A percentile compares a stretch with the other conserved stretches of the same genome.
Conservation (phyloP, 805 yeast species). For the Lipomyces chichibuensis region DNA sequence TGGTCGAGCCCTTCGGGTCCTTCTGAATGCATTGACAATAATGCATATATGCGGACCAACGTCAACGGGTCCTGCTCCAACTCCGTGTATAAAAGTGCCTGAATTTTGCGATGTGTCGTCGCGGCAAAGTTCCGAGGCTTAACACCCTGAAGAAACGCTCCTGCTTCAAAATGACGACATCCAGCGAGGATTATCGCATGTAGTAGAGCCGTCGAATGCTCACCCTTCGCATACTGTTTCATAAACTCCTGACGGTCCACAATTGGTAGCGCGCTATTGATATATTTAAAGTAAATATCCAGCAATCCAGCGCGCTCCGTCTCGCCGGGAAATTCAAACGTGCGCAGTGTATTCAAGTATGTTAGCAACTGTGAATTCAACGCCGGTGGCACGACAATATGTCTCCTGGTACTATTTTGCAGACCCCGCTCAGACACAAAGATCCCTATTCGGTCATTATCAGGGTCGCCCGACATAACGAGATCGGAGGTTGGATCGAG, state of each 20-base stretch:
- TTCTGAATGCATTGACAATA: conserved; percentile 47
- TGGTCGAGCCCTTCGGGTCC: conserved; percentile 44
- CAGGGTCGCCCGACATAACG: conserved; percentile 34
- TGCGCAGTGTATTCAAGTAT: conserved; percentile 45
- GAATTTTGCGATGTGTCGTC: conserved; percentile 9
- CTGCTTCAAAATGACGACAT: conserved; percentile 48
- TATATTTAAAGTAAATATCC: conserved; percentile 47
- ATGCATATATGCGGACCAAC: conserved; percentile 45
- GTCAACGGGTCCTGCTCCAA: conserved; percentile 48
- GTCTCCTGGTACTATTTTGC: conserved; percentile 4
- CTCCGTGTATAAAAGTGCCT: conserved; percentile 46
- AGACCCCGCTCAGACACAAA: conserved; percentile 31
- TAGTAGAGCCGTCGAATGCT: conserved; percentile 47
- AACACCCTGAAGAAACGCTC: conserved; percentile 33
- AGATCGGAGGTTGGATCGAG: conserved; percentile 39
- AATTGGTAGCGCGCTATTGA: conserved; percentile 50
- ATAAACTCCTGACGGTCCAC: conserved; percentile 48
- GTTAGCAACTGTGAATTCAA: conserved; percentile 37
- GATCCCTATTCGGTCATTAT: conserved; percentile 35
- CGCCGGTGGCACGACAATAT: conserved; percentile 20
- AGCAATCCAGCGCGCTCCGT: conserved; percentile 44
- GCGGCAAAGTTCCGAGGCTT: conserved; percentile 2
- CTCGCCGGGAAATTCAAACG: conserved; percentile 46
- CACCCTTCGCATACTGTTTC: conserved; percentile 42
- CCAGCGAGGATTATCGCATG: conserved; percentile 50